These are phyloP conservation scores for Penicillium sp. DNA, from an alignment of 2,329 filamentous ascomycete species.

Conservation along the genomic window DNA sequence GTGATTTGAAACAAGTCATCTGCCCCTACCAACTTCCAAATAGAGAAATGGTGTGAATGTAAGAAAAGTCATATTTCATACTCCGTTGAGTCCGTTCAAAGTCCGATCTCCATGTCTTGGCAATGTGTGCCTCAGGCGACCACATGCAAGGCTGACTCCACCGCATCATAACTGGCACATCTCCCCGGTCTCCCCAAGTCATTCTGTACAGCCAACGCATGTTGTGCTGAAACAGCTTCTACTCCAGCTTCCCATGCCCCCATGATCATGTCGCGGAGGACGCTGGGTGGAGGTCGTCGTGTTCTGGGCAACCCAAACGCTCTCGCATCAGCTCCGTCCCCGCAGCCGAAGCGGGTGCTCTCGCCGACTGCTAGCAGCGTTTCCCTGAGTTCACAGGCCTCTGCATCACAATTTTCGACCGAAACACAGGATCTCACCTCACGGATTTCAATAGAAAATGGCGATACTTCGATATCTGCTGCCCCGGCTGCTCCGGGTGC, in stretches of 20 bases:
- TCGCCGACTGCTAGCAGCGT: constrained; percentile 68
- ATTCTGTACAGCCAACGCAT: constrained; percentile 21
- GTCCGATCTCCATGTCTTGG: background rate
- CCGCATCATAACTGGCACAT: constrained; percentile 19
- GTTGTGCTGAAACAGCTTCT: constrained; percentile 18
- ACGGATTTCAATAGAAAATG: constrained; percentile 68
- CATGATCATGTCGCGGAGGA: constrained; percentile 71
- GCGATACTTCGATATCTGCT: constrained; percentile 48
- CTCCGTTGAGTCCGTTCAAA: too few species aligned
- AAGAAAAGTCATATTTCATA: too few species aligned
- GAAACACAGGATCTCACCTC: constrained; percentile 74
- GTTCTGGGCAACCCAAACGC: constrained; percentile 83
- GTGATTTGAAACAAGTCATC: too few species aligned
- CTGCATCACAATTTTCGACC: constrained; percentile 66
- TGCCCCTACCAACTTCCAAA: too few species aligned
- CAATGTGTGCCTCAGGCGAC: constrained; percentile 17
- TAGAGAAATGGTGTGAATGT: too few species aligned
- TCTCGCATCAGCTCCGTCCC: constrained; percentile 58
- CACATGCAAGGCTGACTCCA: constrained; percentile 18
- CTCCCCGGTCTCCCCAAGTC: constrained; percentile 11
- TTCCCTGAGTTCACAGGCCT: constrained; percentile 72
- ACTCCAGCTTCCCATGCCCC: constrained; percentile 33
- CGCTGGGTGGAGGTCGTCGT: constrained; percentile 86
- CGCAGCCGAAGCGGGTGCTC: constrained; percentile 46
- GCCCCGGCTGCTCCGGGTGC: constrained; percentile 56